These are phyloP conservation scores for Globisporangium alternatum DNA, from an alignment of 352 stramenopile genomes.

Conservation along the genomic window DNA sequence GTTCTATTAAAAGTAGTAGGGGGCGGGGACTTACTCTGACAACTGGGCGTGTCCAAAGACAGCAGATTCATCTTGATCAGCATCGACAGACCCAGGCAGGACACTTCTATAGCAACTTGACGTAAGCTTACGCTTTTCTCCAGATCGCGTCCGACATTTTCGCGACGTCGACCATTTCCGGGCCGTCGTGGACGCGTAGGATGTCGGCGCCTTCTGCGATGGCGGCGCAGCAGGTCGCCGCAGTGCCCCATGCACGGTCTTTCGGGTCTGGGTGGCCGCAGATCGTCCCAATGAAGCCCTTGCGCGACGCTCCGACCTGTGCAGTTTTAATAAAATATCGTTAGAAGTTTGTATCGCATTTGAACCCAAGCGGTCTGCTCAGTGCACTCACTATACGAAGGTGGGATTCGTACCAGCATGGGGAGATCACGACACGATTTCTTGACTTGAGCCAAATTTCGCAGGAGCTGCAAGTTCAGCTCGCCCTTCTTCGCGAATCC, in stretches of 20 bases:
- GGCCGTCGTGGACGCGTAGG: constrained; percentile 95
- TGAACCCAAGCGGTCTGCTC: not conserved
- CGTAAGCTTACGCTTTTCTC: constrained; percentile 6
- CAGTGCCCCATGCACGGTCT: constrained; percentile 91
- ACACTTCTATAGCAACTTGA: not conserved
- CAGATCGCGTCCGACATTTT: constrained; percentile 93
- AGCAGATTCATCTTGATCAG: not conserved
- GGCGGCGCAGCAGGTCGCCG: constrained; percentile 89
- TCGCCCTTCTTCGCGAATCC: constrained; percentile 96
- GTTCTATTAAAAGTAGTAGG: constrained; percentile 3
- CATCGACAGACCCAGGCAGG: constrained; percentile 7
- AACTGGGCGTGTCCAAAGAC: not conserved
- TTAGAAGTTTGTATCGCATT: not conserved
- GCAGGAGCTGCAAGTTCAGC: constrained; percentile 91
- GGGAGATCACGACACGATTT: constrained; percentile 40
- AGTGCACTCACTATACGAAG: not conserved
- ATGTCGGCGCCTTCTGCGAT: constrained; percentile 82
- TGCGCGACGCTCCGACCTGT: constrained; percentile 92
- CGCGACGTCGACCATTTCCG: constrained; percentile 87
- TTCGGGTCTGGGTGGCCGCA: constrained; percentile 77
- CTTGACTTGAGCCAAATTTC: constrained; percentile 64
- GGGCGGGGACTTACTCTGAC: not conserved
- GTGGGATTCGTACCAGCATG: constrained; percentile 38
- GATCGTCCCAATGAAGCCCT: constrained; percentile 97
- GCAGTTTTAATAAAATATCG: not conserved